These are phyloP conservation scores for Colletotrichum echinochloae DNA, from an alignment of 2,329 filamentous ascomycete genomes.

Conservation along the genomic window DNA sequence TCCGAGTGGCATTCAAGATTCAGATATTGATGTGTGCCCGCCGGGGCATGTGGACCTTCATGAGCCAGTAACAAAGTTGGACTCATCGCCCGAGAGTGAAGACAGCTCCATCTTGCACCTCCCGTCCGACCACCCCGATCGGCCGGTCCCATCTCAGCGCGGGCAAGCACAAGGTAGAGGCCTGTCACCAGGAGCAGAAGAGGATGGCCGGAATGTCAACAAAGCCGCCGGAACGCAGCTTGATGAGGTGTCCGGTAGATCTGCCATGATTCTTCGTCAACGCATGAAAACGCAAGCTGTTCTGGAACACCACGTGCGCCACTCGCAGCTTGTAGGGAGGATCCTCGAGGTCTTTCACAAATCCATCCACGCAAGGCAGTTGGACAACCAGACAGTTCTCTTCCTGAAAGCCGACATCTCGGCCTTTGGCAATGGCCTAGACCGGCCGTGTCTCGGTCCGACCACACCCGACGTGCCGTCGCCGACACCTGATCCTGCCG, in stretches of 20 bases:
- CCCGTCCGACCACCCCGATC: slow-evolving; percentile 28
- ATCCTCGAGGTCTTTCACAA: slow-evolving; percentile 36
- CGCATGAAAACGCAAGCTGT: slow-evolving; percentile 27
- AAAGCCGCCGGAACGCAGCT: too few species aligned
- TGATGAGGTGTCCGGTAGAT: background rate
- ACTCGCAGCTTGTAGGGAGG: slow-evolving; percentile 26
- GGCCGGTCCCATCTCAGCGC: background rate
- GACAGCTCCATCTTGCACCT: slow-evolving; percentile 28
- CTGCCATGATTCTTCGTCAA: slow-evolving; percentile 15
- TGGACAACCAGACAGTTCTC: slow-evolving; percentile 19
- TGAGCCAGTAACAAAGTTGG: slow-evolving; percentile 34
- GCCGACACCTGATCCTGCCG: slow-evolving; percentile 21
- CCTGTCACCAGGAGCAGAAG: background rate
- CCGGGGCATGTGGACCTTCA: slow-evolving; percentile 47
- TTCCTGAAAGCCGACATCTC: slow-evolving; percentile 36
- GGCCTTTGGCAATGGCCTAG: slow-evolving; percentile 33
- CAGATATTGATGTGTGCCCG: slow-evolving; percentile 53
- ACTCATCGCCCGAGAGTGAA: background rate
- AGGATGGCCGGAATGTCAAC: background rate
- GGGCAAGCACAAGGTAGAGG: background rate
- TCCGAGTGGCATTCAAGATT: slow-evolving; percentile 51
- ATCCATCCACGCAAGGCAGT: slow-evolving; percentile 28
- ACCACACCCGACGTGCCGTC: background rate
- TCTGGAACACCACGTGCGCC: slow-evolving; percentile 21
- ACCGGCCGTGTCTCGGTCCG: background rate